Percentiles rank a stretch among this genome's conserved stretches.
Evolutionary conservation across 306 rosid species (phyloP).

Genomic region (Prunus campanulata): DNA sequence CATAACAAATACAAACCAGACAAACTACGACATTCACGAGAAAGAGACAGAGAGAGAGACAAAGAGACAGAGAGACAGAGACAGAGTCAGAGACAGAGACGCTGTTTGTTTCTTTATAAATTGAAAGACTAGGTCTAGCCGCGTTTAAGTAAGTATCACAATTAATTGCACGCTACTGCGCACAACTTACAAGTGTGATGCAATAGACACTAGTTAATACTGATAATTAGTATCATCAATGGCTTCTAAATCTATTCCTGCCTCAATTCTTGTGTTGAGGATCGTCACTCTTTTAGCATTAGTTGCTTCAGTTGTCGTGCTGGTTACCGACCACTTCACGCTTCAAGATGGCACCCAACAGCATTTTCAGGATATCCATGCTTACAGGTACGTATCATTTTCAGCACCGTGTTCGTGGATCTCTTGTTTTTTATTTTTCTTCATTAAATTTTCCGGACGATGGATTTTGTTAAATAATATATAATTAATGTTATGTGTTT

Average conservation of each 20-base stretch:
- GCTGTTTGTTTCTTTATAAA: not conserved
- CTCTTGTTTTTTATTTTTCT: too few species aligned
- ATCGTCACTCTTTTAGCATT: slow-evolving; percentile 42
- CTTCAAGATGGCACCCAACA: slow-evolving; percentile 8
- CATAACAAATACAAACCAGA: not conserved
- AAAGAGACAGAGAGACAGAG: not conserved
- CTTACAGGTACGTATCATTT: slow-evolving; percentile 31
- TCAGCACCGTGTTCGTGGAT: not conserved
- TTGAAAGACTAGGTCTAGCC: not conserved
- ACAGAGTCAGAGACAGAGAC: not conserved
- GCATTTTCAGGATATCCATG: slow-evolving; percentile 29
- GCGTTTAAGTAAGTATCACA: too few species aligned
- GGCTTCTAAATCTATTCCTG: slow-evolving; percentile 21
- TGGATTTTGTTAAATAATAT: too few species aligned
- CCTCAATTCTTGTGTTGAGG: slow-evolving; percentile 43
- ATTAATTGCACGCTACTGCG: too few species aligned
- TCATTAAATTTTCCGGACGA: too few species aligned
- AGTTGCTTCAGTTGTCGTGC: slow-evolving; percentile 20
- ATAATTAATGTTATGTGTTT: not conserved
- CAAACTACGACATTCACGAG: not conserved
- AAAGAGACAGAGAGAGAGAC: not conserved
- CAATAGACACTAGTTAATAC: too few species aligned
- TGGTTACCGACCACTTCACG: slow-evolving; percentile 29
- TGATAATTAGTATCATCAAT: too few species aligned
- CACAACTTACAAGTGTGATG: too few species aligned